phyloP scores from a whole-genome alignment of 192 early-diverging fungal genomes.

The Mycoemilia scoparia region DNA sequence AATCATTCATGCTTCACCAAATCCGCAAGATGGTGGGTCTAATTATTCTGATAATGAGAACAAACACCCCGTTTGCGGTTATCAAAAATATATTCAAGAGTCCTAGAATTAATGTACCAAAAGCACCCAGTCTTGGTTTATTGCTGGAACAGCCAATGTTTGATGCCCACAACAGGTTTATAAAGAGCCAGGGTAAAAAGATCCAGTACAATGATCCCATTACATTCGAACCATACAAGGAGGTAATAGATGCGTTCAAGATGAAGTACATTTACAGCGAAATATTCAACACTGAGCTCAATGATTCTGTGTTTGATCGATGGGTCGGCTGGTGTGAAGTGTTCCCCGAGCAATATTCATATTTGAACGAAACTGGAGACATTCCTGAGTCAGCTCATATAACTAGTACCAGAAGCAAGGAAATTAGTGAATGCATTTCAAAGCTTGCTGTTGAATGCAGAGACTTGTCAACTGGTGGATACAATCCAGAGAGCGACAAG shows the following conservation, averaged over 20 bases:
- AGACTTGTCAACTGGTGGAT: too few species aligned
- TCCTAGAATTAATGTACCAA: conserved; percentile 81
- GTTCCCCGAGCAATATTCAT: conserved; percentile 24
- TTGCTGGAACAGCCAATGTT: conserved; percentile 69
- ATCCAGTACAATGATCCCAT: conserved; percentile 20
- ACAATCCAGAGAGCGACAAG: too few species aligned
- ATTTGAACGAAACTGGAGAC: conserved; percentile 21
- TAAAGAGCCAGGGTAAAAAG: conserved; percentile 7
- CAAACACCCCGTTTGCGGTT: conserved; percentile 43
- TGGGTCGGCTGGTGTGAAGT: conserved; percentile 26
- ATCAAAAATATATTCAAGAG: conserved; percentile 45
- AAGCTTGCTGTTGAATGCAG: too few species aligned
- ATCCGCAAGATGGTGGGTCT: conserved; percentile 99
- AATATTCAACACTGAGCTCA: conserved; percentile 57
- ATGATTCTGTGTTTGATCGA: conserved; percentile 33
- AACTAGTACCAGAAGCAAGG: too few species aligned
- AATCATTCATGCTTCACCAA: conserved; percentile 98
- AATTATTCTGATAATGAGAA: conserved; percentile 63
- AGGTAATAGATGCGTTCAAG: conserved; percentile 70
- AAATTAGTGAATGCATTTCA: too few species aligned
- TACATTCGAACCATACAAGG: conserved; percentile 39
- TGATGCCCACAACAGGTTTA: conserved; percentile 49
- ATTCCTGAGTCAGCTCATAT: conserved; percentile 27
- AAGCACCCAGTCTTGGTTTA: conserved; percentile 81
- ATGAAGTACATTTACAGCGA: conserved; percentile 70